Evolutionary conservation across 805 yeast genomes (phyloP).

Genomic region (Lachancea nothofagi): DNA sequence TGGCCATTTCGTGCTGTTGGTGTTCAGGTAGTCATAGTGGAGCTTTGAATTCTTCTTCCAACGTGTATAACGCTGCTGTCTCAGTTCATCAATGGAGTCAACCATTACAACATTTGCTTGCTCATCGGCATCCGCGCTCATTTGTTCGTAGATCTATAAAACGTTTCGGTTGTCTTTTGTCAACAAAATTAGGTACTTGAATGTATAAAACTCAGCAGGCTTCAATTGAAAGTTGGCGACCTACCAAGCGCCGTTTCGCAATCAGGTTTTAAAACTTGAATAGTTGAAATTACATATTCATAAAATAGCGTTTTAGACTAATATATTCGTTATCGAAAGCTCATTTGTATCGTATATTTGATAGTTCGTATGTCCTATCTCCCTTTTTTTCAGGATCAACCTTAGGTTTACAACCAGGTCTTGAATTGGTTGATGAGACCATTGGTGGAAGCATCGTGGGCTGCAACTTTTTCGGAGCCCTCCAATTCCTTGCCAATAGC

Average conservation of each 20-base stretch:
- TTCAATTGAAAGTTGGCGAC: too few species aligned
- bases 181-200: too few species aligned
- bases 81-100: conserved; percentile 18
- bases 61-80: conserved; percentile 30
- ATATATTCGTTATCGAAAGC: conserved; percentile 3
- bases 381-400: too few species aligned
- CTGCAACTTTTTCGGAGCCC: conserved; percentile 45
- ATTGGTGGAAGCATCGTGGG: conserved; percentile 89
- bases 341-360: conserved; percentile 3
- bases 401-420: conserved; percentile 53
- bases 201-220: too few species aligned
- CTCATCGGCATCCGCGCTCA: background rate
- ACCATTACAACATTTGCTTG: background rate
- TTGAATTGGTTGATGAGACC: conserved; percentile 94
- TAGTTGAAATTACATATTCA: too few species aligned
- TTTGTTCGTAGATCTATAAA: too few species aligned
- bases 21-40: conserved; percentile 66
- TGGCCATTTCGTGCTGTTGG: conserved; percentile 65
- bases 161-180: too few species aligned
- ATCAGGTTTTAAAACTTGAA: too few species aligned
- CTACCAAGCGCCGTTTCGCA: too few species aligned
- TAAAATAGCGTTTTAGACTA: background rate
- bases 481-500: conserved; percentile 87
- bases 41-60: conserved; percentile 84
- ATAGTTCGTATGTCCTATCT: background rate